Evolutionary conservation across 768 basidiomycete genomes (phyloP), one percentile per base, ranked within the genome.

Genomic region (Hydnomerulius pinastri): DNA sequence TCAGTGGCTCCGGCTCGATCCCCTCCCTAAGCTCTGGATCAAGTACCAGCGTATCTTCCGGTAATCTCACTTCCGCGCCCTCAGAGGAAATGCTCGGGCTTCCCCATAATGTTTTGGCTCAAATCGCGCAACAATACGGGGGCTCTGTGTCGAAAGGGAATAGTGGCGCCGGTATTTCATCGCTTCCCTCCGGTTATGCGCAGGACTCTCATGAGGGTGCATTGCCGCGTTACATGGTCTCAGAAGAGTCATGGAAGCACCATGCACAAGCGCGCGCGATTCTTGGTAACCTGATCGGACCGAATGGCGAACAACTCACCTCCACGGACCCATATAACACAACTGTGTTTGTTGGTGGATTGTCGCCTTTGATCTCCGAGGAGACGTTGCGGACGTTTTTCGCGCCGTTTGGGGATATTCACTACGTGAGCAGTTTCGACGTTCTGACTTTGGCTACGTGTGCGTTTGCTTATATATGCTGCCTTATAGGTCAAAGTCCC

Each of bases 261-360:
- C 86, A 90, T 45, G 84, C 85, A 1, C 90, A 91, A 66, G 89
- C 89, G 37, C 81, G 87, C 6, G 87, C 89, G 2, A 89, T 92
- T 49, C 70, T 92, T 49, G 86, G 88, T 10, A 91, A 89, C 60
- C 71, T 92, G 17, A 90, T 92, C 35, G 90, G 91, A 18, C 90
- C 88, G 1, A 90, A 92, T 54, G 91, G 90, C 49, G 87, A 92
- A 71, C 84, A 90, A 67, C 73, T 92, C 55, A 90, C 89, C 24
- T 90, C 88, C 20, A 90, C 87, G 18, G 93, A 96, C 61, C 93
- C 93, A n/a, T 92, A 93, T 63, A 97, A 96, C 62, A 95, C 93
- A 12, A 97, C 94, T 2, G 93, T 92, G 5, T 97, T 97, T 55
- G 94, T 97, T 17, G 94, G 94, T 21, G 94, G 93, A 0, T 65